Evolutionary conservation across 805 yeast genomes (phyloP).

Genomic region (Candida insectorum): DNA sequence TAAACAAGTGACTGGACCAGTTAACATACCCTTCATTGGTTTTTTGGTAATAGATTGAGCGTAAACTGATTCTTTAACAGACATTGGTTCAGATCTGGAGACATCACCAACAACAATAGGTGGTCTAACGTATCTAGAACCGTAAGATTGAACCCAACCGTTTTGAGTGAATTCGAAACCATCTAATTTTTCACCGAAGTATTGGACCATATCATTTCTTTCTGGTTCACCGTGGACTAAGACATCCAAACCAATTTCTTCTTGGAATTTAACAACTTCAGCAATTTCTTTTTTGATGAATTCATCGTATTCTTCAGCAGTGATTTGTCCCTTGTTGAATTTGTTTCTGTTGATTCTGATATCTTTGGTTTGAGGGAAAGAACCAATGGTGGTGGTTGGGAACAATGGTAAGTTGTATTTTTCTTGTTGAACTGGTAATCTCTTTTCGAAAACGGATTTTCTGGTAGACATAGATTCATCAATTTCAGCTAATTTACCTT

Average conservation of each 20-base stretch:
- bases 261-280: conserved; percentile 97
- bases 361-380: conserved; percentile 99
- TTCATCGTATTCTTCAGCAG: conserved; percentile 92
- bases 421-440: conserved; percentile 84
- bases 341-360: conserved; percentile 98
- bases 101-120: conserved; percentile 99
- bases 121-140: conserved; percentile 99
- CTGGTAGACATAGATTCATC: conserved; percentile 78
- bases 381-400: conserved; percentile 99
- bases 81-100: conserved; percentile 97
- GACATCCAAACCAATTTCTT: conserved; percentile 97
- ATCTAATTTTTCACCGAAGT: conserved; percentile 97
- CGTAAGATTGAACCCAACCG: conserved; percentile 99
- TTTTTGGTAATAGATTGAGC: conserved; percentile 94
- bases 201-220: conserved; percentile 99
- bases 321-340: conserved; percentile 92
- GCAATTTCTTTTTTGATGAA: conserved; percentile 97
- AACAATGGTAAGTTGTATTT: conserved; percentile 92
- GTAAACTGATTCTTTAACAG: conserved; percentile 98
- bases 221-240: conserved; percentile 99
- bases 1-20: conserved; percentile 99
- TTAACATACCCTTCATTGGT: conserved; percentile 99
- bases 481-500: conserved; percentile 77
- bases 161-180: conserved; percentile 98
- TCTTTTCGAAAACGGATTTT: conserved; percentile 78